Evolutionary conservation across 2,329 filamentous ascomycete genomes (phyloP), one percentile per base, ranked within the genome.

Genomic region (Aspergillus pseudoglaucus): DNA sequence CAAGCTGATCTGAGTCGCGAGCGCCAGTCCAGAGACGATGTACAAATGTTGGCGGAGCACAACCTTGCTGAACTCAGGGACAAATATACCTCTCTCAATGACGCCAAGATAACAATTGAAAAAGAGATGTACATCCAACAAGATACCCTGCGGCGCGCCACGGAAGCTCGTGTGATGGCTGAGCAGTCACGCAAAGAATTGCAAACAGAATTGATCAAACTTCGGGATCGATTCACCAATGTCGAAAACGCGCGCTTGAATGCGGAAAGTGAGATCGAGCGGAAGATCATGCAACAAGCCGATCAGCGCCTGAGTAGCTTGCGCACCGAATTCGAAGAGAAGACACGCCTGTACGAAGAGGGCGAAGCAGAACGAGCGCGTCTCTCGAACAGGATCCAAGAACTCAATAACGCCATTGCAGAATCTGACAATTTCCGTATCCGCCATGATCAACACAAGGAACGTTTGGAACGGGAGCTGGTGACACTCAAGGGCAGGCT

Each of bases 91-190:
- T 81, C 82, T 30, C 77, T 97, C 30, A 95, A 95, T 59, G 90
- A 96, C 54, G 85, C 89, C 23, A 98, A 98, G 69, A 95, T 96
- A 59, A 95, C 84, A 42, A 95, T 98, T 53, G 91, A 98, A 68
- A 97, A 96, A 67, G 91, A 97, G 68, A 84, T 98, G 66, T 97
- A 97, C 64, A 85, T 88, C 4, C 91, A 97, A 63, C 90, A 96
- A 66, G 91, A 98, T 63, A 87, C 88, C 9, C 79, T 96, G 41
- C 83, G 93, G 33, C 83, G 91, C 47, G 88, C 90, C 9, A 88
- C 86, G 56, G 90, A 95, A 66, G 85, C 88, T 42, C 82, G 88
- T 27, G 78, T 83, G 4, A 81, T 82, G 4, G 88, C 88, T 1
- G 91, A 98, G 64, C 82, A 85, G 55, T 89, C 95, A 61, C 87